Percentiles rank a stretch among this genome's conserved stretches.
These are phyloP conservation scores for Rhizopogon sp. DNA, from an alignment of 768 basidiomycete genomes.

Conservation along the genomic window DNA sequence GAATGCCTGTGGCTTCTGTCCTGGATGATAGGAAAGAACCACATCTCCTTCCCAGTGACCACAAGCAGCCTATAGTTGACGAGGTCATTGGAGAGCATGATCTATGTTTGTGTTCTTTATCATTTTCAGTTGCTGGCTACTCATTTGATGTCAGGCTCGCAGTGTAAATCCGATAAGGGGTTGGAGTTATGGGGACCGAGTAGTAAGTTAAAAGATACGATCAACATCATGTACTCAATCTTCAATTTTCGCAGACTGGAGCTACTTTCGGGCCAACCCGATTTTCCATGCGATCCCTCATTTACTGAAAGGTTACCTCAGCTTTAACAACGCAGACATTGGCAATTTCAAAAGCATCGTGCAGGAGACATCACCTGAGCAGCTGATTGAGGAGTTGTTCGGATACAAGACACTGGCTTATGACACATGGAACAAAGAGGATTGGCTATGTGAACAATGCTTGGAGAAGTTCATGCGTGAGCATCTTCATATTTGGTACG, in stretches of 20 bases:
- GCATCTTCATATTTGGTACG: constrained; percentile 25
- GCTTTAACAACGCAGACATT: constrained; percentile 2
- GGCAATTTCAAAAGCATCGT: constrained; percentile 2
- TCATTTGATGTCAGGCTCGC: constrained; percentile 9
- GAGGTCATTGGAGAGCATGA: constrained; percentile 12
- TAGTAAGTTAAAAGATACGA: constrained; percentile 17
- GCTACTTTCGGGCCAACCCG: constrained; percentile 5
- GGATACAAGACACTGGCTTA: constrained; percentile 12
- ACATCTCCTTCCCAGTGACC: neutral
- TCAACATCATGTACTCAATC: neutral
- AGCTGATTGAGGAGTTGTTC: constrained; percentile 10
- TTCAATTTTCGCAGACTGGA: constrained; percentile 9
- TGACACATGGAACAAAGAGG: constrained; percentile 21
- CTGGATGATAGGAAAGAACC: neutral
- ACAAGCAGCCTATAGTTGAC: constrained; percentile 14
- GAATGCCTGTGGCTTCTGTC: neutral
- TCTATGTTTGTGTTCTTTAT: constrained; percentile 8
- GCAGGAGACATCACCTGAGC: constrained; percentile 7
- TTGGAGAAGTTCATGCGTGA: constrained; percentile 16
- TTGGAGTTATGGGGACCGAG: constrained; percentile 16
- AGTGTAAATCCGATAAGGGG: constrained; percentile 9
- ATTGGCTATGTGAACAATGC: constrained; percentile 29
- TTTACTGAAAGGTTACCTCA: constrained; percentile 2
- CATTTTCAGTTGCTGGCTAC: neutral
- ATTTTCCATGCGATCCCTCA: neutral